Base-by-base conservation (phyloP, 768 basidiomycete species). In the Mycena maculata region DNA sequence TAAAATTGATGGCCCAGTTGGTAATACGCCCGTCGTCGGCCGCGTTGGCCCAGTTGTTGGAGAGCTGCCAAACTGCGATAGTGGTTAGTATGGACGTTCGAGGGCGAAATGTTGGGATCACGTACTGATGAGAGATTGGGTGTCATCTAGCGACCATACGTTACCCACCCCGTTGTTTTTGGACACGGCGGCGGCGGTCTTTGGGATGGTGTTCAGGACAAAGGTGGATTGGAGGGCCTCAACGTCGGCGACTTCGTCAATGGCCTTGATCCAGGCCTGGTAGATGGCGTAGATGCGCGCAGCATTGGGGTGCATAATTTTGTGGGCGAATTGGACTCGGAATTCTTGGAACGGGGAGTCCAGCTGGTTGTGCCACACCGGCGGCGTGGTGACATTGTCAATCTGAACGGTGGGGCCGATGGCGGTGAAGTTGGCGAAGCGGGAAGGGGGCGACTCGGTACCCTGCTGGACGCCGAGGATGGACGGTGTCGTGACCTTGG, bases 141-240 rank as follows among this genome's bases (percentile, higher is more conserved):
- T 47, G 45, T 47, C 45, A 22, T 47, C 45, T 22, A 47, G 45
- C 6, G n/a, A 20, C 45, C 45, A 47, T 20, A 27, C 25, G 45
- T 47, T 47, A 22, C 45, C 45, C 6, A 47, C 15, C 13, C 45
- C 45, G 45, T 47, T 47, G 45, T 27, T 12, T 22, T 47, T 47
- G 45, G 45, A 12, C 45, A 47, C 45, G 25, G 45, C n/a, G 45
- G 45, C 45, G 45, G 45, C 45, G 45, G n/a, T 47, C n/a, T 47
- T 47, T 10, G 45, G 45, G 10, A 47, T 27, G 45, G n/a, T 23
- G n/a, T 47, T 47, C 45, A 47, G 45, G 45, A 47, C 45, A 47
- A 47, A 47, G n/a, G 45, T 47, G 45, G 45, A 47, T 3, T 47
- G 12, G n/a, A 47, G 45, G 45, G 15, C 45, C 45, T 47, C 45